These are phyloP conservation scores for Chimonanthus praecox DNA, from an alignment of 164 flowering plant genomes.

Conservation along the genomic window DNA sequence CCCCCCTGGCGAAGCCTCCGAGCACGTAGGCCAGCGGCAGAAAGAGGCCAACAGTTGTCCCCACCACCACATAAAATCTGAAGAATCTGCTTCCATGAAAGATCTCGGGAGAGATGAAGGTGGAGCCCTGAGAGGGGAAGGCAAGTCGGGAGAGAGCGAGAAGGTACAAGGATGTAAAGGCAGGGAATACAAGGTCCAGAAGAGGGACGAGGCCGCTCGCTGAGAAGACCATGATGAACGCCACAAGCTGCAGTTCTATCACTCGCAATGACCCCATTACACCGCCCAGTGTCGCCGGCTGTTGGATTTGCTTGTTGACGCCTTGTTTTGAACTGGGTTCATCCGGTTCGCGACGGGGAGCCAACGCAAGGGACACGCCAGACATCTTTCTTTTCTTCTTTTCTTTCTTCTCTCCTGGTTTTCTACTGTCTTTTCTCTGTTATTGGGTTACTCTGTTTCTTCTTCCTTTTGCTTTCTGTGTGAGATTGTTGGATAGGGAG, in stretches of 20 bases:
- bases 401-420: neutral
- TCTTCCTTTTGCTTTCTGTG: neutral
- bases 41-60: slow-evolving; percentile 80
- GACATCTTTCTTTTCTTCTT: slow-evolving; percentile 36
- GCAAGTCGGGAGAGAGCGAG: slow-evolving; percentile 55
- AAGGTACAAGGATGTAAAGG: slow-evolving; percentile 53
- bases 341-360: slow-evolving; percentile 36
- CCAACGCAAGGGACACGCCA: slow-evolving; percentile 55
- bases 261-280: slow-evolving; percentile 86
- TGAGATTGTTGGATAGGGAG: neutral
- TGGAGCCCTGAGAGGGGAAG: slow-evolving; percentile 48
- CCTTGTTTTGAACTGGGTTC: slow-evolving; percentile 1
- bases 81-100: slow-evolving; percentile 52
- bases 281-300: slow-evolving; percentile 22
- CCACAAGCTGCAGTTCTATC: slow-evolving; percentile 88
- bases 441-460: neutral
- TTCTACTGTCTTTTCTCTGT: neutral
- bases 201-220: slow-evolving; percentile 90
- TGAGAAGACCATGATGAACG: slow-evolving; percentile 94
- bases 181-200: slow-evolving; percentile 71
- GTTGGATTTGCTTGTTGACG: slow-evolving; percentile 10
- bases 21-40: slow-evolving; percentile 86
- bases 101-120: slow-evolving; percentile 29
- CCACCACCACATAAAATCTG: slow-evolving; percentile 54
- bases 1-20: slow-evolving; percentile 94